Base-by-base conservation (phyloP, 805 yeast genomes). In the Tetrapisispora pingtungensis region DNA sequence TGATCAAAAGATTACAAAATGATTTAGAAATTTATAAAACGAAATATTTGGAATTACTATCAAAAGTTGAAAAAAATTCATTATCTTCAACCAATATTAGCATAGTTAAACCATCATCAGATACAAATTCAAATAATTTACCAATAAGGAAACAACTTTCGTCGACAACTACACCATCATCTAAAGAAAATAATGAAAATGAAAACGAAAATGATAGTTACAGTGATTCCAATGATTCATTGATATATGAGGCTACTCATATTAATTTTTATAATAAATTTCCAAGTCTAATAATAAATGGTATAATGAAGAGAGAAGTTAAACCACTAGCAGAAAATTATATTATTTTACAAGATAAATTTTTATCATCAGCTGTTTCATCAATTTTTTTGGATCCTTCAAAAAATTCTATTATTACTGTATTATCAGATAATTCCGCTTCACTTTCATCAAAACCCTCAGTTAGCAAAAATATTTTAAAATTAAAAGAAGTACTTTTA, bases 271-370 rank as follows among this genome's bases (percentile, higher is more conserved):
- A 58, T 36, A 54, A 50, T 37, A 45, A 46, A 15, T 55, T 53
- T 39, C 60, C 66, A 7, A 57, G 55, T 17, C 47, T 62, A 52
- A 55, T 59, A 13, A 56, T 58, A 38, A 59, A 58, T 36, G 51
- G 55, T 37, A 55, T 55, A 4, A 55, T 58, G 55, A 58, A 58
- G 46, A 53, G 61, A 33, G 64, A 62, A 34, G 58, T 62, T 10
- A 59, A 62, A 46, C 63, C 65, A 5, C 42, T 60, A 19, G 58
- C 65, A 6, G 66, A 59, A 41, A 58, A 58, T 41, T 61, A 54
- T 36, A 52, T 55, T n/a, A 48, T 62, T 6, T 47, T 56, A 8
- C 59, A 58, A 35, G 65, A 62, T 49, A 54, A 47, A 24, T 59
- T 58, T 37, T 37, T 61, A n/a, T 53, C 60, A 17, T 46, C 55